phyloP scores from a whole-genome alignment of 1,284 basidiomycete species.

The Amylostereum chailletii region DNA sequence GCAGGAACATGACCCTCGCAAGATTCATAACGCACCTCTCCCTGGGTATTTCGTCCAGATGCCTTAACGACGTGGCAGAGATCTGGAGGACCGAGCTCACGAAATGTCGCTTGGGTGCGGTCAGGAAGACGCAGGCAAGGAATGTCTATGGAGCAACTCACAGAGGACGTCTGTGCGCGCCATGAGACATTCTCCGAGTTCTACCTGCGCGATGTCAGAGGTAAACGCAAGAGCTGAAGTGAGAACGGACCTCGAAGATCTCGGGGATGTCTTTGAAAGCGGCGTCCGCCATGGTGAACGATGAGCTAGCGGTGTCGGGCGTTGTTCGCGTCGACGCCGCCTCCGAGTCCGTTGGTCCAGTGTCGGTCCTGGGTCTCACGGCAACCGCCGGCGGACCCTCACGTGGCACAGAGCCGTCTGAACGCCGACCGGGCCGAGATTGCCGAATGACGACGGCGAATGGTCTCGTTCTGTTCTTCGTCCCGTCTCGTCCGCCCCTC shows the following conservation, averaged over 20 bases:
- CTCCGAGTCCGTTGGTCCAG: too few relatives aligned
- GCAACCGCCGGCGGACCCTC: too few relatives aligned
- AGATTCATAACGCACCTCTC: constrained; percentile 53
- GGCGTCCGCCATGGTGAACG: constrained; percentile 26
- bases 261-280: constrained; percentile 54
- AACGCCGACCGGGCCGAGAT: too few relatives aligned
- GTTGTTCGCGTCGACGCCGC: too few relatives aligned
- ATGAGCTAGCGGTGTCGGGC: too few relatives aligned
- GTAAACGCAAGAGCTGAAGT: neutral
- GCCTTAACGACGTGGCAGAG: constrained; percentile 94
- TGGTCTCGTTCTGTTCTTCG: too few relatives aligned
- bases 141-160: constrained; percentile 30
- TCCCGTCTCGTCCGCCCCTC: too few relatives aligned
- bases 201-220: constrained; percentile 45
- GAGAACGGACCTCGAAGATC: constrained; percentile 51
- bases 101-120: constrained; percentile 68
- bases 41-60: constrained; percentile 61
- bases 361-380: too few relatives aligned
- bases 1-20: constrained; percentile 5
- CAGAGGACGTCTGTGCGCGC: constrained; percentile 90
- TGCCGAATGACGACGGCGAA: too few relatives aligned
- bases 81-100: constrained; percentile 96
- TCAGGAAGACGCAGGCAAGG: constrained; percentile 6
- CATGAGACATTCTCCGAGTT: constrained; percentile 84
- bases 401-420: too few relatives aligned